Percentiles rank a stretch among this genome's conserved stretches.
Evolutionary conservation across 2,329 filamentous ascomycete genomes (phyloP).

Genomic region (Diplocarpon mali): DNA sequence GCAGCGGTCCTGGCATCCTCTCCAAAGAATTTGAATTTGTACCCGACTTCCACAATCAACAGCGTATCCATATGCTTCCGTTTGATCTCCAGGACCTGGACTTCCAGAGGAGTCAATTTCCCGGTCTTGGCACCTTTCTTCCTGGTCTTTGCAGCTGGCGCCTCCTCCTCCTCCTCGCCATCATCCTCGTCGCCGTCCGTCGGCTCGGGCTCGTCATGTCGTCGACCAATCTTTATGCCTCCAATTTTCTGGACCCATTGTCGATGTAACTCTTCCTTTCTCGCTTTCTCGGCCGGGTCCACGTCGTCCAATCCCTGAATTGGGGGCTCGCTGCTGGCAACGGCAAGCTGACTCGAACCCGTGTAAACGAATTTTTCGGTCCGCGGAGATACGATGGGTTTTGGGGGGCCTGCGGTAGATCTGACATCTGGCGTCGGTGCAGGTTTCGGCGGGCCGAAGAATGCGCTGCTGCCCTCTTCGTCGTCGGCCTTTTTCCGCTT

Average conservation of each 20-base stretch:
- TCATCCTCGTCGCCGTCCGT: conserved; percentile 41
- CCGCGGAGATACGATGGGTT: conserved; percentile 28
- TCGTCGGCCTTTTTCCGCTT: conserved; percentile 38
- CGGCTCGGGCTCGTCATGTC: conserved; percentile 42
- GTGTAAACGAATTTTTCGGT: conserved; percentile 44
- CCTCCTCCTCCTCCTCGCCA: conserved; percentile 44
- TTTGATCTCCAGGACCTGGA: conserved; percentile 91
- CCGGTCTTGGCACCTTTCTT: conserved; percentile 62
- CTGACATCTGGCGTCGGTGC: conserved; percentile 18
- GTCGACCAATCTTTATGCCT: conserved; percentile 48
- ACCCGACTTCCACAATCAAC: conserved; percentile 88
- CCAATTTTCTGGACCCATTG: conserved; percentile 88
- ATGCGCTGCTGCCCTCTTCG: conserved; percentile 30
- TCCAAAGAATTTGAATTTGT: conserved; percentile 96
- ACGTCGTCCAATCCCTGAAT: conserved; percentile 33
- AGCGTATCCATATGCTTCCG: conserved; percentile 80
- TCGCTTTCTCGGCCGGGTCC: conserved; percentile 40
- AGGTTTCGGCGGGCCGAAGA: conserved; percentile 30
- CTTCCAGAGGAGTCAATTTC: conserved; percentile 90
- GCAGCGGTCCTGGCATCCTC: conserved; percentile 85
- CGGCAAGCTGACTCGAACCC: conserved; percentile 26
- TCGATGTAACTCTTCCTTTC: conserved; percentile 63
- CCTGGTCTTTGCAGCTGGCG: conserved; percentile 37
- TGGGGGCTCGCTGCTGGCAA: conserved; percentile 9
- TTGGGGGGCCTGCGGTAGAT: conserved; percentile 8